Evolutionary conservation across 345 rosid species (phyloP), one percentile per base, ranked within the genome.

Genomic region (Trapa bicornis): DNA sequence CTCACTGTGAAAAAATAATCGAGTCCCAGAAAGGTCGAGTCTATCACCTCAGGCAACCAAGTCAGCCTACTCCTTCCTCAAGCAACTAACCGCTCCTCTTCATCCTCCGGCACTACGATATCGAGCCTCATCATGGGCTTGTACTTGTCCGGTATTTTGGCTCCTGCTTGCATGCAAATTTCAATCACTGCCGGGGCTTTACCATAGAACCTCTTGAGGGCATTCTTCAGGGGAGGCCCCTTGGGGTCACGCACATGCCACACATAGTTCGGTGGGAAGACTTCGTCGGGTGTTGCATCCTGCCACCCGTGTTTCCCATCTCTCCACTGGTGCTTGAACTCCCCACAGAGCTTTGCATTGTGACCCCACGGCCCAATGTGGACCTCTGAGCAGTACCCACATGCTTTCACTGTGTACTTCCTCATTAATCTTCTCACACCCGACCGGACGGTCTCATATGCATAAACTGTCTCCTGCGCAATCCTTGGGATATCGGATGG

Each of bases 301-400:
- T 92, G 96, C 96, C 98, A 89, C 42, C 98, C 98, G 12, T 92
- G 98, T 74, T 89, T 89, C 70, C 98, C 96, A n/a, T 89, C 98
- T 75, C 96, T 84, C 96, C 98, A 86, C 22, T 92, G 96, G 69
- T 92, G 98, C 78, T 92, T 92, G 75, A 79, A 83, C 72, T 79
- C 96, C 47, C 98, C 98, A 38, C 96, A 92, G 29, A 92, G 88
- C 82, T 92, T 89, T 3, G 79, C 98, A 75, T 81, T 83, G 78
- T 92, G 98, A 68, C 96, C 98, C 86, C 93, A 89, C 33, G 96
- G 96, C 72, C 98, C 98, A 29, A 89, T 87, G 52, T 89, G 96
- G 45, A 92, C 93, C 72, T 92, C 98, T 1, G 89, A 76, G 74
- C 98, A 92, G 76, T 92, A 92, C 47, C 96, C 98, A 6, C 98